These are phyloP conservation scores for Celoporthe dispersa DNA, from an alignment of 2,329 filamentous ascomycete species.

Conservation along the genomic window DNA sequence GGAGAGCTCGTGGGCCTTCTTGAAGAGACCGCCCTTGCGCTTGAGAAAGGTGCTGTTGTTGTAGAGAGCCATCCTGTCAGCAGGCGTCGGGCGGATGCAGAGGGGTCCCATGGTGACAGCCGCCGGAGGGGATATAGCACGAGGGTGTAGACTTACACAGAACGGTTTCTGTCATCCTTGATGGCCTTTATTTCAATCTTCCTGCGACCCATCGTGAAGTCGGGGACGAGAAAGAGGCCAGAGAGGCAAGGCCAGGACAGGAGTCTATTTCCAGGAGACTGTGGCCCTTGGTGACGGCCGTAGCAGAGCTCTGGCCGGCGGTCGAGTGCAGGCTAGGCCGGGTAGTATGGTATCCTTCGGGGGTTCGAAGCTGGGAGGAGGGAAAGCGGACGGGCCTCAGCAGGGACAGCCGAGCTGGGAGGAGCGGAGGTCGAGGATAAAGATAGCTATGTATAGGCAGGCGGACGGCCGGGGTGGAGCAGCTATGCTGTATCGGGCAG, in stretches of 20 bases:
- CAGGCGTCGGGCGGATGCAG: slow-evolving; percentile 10
- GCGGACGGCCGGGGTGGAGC: slow-evolving; percentile 11
- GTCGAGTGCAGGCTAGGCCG: slow-evolving; percentile 26
- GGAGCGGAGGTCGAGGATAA: slow-evolving; percentile 22
- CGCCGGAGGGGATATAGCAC: neutral
- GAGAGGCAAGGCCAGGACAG: slow-evolving; percentile 5
- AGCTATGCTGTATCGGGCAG: slow-evolving; percentile 17
- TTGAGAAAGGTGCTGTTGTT: slow-evolving; percentile 90
- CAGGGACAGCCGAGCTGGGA: slow-evolving; percentile 11
- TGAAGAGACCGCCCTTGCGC: slow-evolving; percentile 97
- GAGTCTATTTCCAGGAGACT: slow-evolving; percentile 25
- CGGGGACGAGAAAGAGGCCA: slow-evolving; percentile 17
- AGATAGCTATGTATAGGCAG: slow-evolving; percentile 23
- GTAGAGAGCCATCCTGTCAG: slow-evolving; percentile 22
- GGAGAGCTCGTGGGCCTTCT: slow-evolving; percentile 98
- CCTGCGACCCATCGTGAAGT: slow-evolving; percentile 81
- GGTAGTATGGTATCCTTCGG: slow-evolving; percentile 12
- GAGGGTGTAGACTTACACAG: slow-evolving; percentile 73
- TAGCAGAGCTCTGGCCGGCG: slow-evolving; percentile 24
- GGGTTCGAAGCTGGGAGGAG: slow-evolving; percentile 1
- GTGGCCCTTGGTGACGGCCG: slow-evolving; percentile 28
- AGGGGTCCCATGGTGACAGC: neutral
- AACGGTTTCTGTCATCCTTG: slow-evolving; percentile 97
- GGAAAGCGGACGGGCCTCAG: neutral
- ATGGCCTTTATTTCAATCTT: slow-evolving; percentile 99